Conservation (phyloP, 2,329 filamentous ascomycete genomes). For the Phialocephala subalpina region DNA sequence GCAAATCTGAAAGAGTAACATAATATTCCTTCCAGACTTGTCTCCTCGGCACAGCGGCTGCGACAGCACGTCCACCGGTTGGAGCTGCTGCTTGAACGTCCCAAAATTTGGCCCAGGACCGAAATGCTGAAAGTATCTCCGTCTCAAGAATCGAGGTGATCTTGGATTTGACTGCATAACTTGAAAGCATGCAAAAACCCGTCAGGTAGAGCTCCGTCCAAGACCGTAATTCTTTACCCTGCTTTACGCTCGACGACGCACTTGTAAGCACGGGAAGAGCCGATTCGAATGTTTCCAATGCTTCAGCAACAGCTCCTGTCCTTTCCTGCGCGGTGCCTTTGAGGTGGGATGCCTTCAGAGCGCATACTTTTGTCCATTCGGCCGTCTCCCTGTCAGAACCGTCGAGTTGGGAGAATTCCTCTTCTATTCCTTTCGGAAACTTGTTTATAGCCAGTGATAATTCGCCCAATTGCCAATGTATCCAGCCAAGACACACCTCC, state of each 20-base stretch:
- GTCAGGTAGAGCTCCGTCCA: constrained; percentile 84
- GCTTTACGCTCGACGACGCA: constrained; percentile 58
- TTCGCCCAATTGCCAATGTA: constrained; percentile 81
- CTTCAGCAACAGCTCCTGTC: constrained; percentile 60
- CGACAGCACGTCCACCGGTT: constrained; percentile 64
- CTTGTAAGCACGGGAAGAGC: constrained; percentile 69
- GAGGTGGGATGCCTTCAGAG: constrained; percentile 80
- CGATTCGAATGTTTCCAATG: constrained; percentile 71
- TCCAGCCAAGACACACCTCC: constrained; percentile 82
- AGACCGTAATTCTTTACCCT: constrained; percentile 72
- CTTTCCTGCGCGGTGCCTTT: constrained; percentile 70
- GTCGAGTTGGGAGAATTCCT: constrained; percentile 60
- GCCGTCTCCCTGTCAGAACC: constrained; percentile 60
- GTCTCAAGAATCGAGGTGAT: constrained; percentile 59
- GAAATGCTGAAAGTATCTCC: constrained; percentile 64
- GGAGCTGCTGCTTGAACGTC: constrained; percentile 53
- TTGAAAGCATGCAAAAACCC: constrained; percentile 75
- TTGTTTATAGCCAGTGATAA: constrained; percentile 66
- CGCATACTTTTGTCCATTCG: constrained; percentile 84
- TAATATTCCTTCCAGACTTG: constrained; percentile 90
- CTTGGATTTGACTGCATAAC: constrained; percentile 62
- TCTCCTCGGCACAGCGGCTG: constrained; percentile 66
- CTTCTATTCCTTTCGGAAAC: constrained; percentile 70
- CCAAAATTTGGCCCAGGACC: constrained; percentile 78
- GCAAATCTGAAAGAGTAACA: constrained; percentile 75